A percentile compares a stretch with the other conserved stretches of the same genome.
phyloP scores from a whole-genome alignment of 164 flowering plant species.

The Tetracentron sinense region DNA sequence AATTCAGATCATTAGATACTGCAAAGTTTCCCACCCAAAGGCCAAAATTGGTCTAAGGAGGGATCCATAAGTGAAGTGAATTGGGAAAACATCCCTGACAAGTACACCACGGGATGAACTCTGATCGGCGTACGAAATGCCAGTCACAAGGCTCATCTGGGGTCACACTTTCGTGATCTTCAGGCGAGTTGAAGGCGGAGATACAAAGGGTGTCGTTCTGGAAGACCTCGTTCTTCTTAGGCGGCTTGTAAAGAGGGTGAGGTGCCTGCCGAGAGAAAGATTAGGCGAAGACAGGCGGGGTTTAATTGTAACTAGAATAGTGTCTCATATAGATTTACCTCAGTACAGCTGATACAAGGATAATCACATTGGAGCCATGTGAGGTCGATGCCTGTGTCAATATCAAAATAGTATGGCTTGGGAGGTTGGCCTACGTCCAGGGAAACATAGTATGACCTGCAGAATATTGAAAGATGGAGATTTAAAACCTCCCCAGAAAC shows the following conservation, averaged over 20 bases:
- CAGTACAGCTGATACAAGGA: slow-evolving; percentile 50
- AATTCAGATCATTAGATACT: background rate
- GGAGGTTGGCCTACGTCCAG: slow-evolving; percentile 46
- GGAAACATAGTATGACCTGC: slow-evolving; percentile 48
- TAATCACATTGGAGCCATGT: slow-evolving; percentile 78
- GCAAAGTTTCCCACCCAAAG: slow-evolving; percentile 44
- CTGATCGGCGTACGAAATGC: slow-evolving; percentile 54
- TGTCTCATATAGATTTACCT: no score
- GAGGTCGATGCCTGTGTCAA: slow-evolving; percentile 69
- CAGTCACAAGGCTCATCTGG: slow-evolving; percentile 61
- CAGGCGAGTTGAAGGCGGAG: slow-evolving; percentile 41
- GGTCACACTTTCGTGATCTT: slow-evolving; percentile 36
- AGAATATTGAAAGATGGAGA: slow-evolving; percentile 1
- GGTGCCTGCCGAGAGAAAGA: slow-evolving; percentile 26
- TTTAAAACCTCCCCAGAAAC: background rate
- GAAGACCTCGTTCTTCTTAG: slow-evolving; percentile 33
- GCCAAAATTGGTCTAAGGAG: slow-evolving; percentile 44
- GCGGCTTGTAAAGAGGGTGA: slow-evolving; percentile 46
- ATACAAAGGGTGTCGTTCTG: slow-evolving; percentile 60
- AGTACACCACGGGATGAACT: slow-evolving; percentile 35
- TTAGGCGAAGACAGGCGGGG: no score
- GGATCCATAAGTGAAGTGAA: slow-evolving; percentile 30
- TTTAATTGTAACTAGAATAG: no score
- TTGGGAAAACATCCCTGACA: background rate
- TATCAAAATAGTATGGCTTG: slow-evolving; percentile 44